A percentile compares a stretch with the other conserved stretches of the same genome.
Conservation (phyloP, 2,329 filamentous ascomycete species). For the Hypoxylon sp. region DNA sequence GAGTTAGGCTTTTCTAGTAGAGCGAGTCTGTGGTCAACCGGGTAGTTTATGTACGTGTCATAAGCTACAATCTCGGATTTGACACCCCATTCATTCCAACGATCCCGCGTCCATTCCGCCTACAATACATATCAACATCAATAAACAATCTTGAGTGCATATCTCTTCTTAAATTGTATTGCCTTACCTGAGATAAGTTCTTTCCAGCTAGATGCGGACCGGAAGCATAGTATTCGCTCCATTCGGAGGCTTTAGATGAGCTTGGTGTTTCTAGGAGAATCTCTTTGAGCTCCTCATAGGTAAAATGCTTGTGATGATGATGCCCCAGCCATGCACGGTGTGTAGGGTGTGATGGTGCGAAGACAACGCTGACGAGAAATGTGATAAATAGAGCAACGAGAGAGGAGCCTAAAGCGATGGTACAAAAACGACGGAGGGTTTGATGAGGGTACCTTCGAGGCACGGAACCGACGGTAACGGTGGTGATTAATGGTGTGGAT, state of each 20-base stretch:
- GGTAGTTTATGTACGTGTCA: constrained; percentile 82
- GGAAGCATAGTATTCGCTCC: constrained; percentile 80
- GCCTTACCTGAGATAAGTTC: constrained; percentile 73
- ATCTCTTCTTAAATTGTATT: background rate
- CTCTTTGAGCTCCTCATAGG: constrained; percentile 60
- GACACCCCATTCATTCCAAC: constrained; percentile 77
- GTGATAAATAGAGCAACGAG: constrained; percentile 60
- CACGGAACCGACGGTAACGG: constrained; percentile 63
- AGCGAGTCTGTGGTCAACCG: constrained; percentile 73
- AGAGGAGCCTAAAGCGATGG: constrained; percentile 65
- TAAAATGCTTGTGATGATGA: constrained; percentile 48
- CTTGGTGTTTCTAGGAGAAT: constrained; percentile 68
- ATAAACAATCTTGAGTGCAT: background rate
- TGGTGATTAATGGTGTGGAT: constrained; percentile 72
- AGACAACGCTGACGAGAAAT: constrained; percentile 53
- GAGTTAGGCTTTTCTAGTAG: constrained; percentile 62
- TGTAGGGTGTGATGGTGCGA: constrained; percentile 36
- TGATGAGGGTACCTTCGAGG: constrained; percentile 66
- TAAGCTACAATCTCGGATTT: constrained; percentile 72
- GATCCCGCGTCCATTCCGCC: constrained; percentile 78
- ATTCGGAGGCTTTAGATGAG: constrained; percentile 68
- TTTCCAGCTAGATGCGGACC: constrained; percentile 80
- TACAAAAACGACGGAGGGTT: constrained; percentile 71
- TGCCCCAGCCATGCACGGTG: constrained; percentile 42
- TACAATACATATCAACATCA: constrained; percentile 41